A percentile compares a stretch with the other conserved stretches of the same genome.
Evolutionary conservation across 1,139 yeast genomes (phyloP).

Genomic region (Candida glucosophila): DNA sequence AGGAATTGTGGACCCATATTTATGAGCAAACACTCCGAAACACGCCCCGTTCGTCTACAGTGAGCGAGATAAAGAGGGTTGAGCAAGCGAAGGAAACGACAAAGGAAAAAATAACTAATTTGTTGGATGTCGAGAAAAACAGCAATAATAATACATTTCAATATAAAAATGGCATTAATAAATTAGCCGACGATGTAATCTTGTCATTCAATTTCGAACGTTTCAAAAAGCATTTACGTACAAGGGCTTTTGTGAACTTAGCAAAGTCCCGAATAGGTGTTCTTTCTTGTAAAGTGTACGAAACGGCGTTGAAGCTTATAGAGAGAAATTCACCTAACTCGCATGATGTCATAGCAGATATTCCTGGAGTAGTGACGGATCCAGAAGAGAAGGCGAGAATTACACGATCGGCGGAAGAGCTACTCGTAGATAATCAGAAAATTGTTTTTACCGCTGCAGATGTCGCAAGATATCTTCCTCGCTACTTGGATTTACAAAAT

Average conservation of each 20-base stretch:
- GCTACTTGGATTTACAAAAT: constrained; percentile 36
- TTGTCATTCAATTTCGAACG: constrained; percentile 59
- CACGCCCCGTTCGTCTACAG: constrained; percentile 44
- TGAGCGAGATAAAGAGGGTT: constrained; percentile 54
- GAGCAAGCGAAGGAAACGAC: constrained; percentile 59
- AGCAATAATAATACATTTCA: constrained; percentile 24
- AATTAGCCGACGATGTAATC: constrained; percentile 42
- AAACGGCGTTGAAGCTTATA: constrained; percentile 44
- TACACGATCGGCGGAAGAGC: constrained; percentile 22
- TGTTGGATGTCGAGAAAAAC: constrained; percentile 23
- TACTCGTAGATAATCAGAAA: constrained; percentile 29
- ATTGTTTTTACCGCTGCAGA: constrained; percentile 48
- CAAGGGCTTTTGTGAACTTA: constrained; percentile 52
- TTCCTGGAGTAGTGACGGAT: constrained; percentile 31
- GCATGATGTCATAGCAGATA: constrained; percentile 19
- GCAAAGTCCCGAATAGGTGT: constrained; percentile 66
- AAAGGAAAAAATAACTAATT: constrained; percentile 30
- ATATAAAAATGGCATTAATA: constrained; percentile 25
- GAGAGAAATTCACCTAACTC: constrained; percentile 48
- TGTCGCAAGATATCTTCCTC: constrained; percentile 37
- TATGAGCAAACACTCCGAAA: constrained; percentile 42
- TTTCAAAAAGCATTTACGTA: constrained; percentile 59
- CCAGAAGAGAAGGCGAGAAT: constrained; percentile 29
- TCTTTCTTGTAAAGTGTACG: constrained; percentile 58
- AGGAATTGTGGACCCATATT: constrained; percentile 49